phyloP scores from a whole-genome alignment of 2,329 filamentous ascomycete genomes.

The Orbilia ellipsospora region DNA sequence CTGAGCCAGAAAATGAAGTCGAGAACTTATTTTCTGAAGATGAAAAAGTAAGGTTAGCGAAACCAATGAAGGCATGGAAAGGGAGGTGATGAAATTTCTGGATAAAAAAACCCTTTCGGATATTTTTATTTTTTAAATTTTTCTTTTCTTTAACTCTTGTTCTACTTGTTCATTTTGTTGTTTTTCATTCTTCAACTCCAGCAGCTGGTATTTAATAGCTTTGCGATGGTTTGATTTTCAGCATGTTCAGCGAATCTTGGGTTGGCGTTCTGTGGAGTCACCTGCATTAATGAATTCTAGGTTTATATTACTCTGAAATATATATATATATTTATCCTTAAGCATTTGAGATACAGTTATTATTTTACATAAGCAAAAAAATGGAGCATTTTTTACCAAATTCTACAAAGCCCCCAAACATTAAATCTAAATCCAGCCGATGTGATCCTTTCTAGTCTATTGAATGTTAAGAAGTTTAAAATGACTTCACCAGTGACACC shows the following conservation, averaged over 20 bases:
- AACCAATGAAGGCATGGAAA: conserved; percentile 52
- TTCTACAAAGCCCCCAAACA: too few species aligned
- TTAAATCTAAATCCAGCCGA: too few species aligned
- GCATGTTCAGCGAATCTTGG: conserved; percentile 5
- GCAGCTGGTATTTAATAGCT: neutral
- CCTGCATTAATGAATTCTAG: neutral
- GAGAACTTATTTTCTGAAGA: conserved; percentile 19
- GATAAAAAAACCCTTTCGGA: neutral
- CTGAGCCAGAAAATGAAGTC: neutral
- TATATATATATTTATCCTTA: neutral
- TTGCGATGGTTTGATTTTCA: neutral
- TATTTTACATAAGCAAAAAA: too few species aligned
- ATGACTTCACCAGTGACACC: neutral
- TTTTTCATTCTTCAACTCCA: neutral
- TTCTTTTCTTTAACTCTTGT: neutral
- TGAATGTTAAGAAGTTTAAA: too few species aligned
- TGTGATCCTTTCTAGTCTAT: too few species aligned
- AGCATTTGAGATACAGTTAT: too few species aligned
- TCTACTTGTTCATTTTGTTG: neutral
- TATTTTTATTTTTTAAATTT: neutral
- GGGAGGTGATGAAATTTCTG: conserved; percentile 21
- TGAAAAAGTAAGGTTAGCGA: conserved; percentile 26
- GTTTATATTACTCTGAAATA: neutral
- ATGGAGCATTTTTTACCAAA: too few species aligned
- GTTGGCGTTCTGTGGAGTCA: conserved; percentile 2